Conservation (phyloP, 1,284 basidiomycete genomes). For the Xerocomus nothofagi region DNA sequence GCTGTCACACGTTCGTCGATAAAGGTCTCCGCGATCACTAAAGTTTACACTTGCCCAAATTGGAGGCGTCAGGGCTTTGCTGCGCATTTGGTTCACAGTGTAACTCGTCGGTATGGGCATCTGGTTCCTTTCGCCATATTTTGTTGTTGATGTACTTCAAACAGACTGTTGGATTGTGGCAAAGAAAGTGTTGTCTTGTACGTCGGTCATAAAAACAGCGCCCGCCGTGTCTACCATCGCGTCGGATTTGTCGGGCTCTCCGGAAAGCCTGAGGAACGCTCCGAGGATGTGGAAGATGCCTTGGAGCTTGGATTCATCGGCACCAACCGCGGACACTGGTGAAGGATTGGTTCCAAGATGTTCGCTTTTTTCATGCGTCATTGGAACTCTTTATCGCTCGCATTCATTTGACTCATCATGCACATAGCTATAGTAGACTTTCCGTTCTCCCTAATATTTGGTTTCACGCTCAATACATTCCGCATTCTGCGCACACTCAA, state of each 20-base stretch:
- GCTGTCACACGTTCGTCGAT: constrained; percentile 48
- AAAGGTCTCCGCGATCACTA: constrained; percentile 48
- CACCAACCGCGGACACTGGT: constrained; percentile 32
- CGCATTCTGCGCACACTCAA: background rate
- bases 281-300: constrained; percentile 45
- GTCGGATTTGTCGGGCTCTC: constrained; percentile 51
- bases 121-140: background rate
- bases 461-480: background rate
- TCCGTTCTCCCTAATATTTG: background rate
- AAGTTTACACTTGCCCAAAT: constrained; percentile 47
- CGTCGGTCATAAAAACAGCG: constrained; percentile 49
- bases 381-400: background rate
- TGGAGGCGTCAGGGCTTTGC: constrained; percentile 48
- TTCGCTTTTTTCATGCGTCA: background rate
- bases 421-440: background rate
- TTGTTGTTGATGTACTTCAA: constrained; percentile 7
- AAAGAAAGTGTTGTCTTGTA: constrained; percentile 47
- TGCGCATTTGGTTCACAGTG: constrained; percentile 44
- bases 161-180: constrained; percentile 40
- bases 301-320: constrained; percentile 53
- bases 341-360: background rate
- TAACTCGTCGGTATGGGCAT: constrained; percentile 38
- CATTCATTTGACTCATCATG: background rate
- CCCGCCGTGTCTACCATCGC: constrained; percentile 49
- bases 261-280: constrained; percentile 14